Percentiles rank a stretch among this genome's conserved stretches.
Evolutionary conservation across 805 yeast genomes (phyloP).

Genomic region (Wickerhamomyces alni): DNA sequence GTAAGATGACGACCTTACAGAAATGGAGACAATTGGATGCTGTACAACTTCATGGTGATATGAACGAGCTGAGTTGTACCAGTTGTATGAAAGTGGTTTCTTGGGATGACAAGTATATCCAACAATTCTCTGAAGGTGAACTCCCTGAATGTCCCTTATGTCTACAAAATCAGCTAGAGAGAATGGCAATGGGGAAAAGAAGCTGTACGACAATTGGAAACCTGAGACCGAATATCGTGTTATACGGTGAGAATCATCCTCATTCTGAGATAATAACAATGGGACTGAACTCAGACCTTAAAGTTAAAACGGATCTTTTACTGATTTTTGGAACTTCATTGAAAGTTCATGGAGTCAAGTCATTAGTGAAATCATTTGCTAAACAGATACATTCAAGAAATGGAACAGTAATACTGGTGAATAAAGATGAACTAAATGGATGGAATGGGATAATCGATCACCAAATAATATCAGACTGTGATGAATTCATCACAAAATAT

Average conservation of each 20-base stretch:
- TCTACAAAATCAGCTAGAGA: conserved; percentile 43
- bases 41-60: conserved; percentile 87
- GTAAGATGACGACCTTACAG: conserved; percentile 17
- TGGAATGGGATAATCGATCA: conserved; percentile 78
- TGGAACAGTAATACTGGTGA: conserved; percentile 74
- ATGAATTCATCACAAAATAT: conserved; percentile 54
- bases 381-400: conserved; percentile 68
- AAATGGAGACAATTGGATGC: conserved; percentile 66
- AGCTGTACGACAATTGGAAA: conserved; percentile 64
- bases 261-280: conserved; percentile 71
- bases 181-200: conserved; percentile 69
- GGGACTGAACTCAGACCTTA: conserved; percentile 62
- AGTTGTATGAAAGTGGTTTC: conserved; percentile 50
- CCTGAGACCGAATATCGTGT: conserved; percentile 81
- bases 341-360: conserved; percentile 84
- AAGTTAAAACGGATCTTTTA: conserved; percentile 65
- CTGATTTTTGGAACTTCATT: conserved; percentile 92
- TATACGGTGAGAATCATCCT: conserved; percentile 94
- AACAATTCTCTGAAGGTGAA: conserved; percentile 49
- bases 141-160: conserved; percentile 79
- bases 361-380: conserved; percentile 64
- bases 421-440: conserved; percentile 56
- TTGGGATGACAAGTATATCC: conserved; percentile 55
- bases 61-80: conserved; percentile 72
- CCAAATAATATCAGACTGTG: conserved; percentile 78